Evolutionary conservation across 75 land plant genomes (phyloP).

Genomic region (Selaginella moellendorffii): DNA sequence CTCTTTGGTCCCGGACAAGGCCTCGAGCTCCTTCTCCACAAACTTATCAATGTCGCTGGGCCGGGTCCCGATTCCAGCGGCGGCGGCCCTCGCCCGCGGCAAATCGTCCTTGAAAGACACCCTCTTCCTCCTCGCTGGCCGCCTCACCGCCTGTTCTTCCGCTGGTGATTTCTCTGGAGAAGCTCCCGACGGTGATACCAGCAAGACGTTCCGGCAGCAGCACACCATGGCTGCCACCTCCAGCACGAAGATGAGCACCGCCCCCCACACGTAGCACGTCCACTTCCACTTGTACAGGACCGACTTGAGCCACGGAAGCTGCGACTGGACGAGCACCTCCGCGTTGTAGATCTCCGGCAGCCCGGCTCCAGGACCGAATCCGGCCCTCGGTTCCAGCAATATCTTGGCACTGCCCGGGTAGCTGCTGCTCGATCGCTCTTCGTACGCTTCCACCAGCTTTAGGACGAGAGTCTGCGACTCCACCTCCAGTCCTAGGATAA

Average conservation of each 20-base stretch:
- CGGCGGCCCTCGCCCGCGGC: background rate
- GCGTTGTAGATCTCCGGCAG: constrained; percentile 1
- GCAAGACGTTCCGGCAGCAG: background rate
- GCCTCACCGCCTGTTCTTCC: background rate
- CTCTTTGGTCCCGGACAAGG: constrained; percentile 7
- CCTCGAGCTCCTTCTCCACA: constrained; percentile 9
- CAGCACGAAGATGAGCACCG: constrained; percentile 2
- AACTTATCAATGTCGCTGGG: constrained; percentile 6
- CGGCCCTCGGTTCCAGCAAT: constrained; percentile 3
- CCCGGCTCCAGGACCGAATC: constrained; percentile 6
- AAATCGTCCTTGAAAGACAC: background rate
- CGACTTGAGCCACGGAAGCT: background rate
- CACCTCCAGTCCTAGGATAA: background rate
- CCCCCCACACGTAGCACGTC: constrained; percentile 6
- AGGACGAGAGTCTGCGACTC: constrained; percentile 1
- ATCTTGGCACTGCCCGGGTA: constrained; percentile 2
- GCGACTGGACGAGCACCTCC: background rate
- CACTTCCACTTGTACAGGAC: background rate
- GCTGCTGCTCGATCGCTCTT: background rate
- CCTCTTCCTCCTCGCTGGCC: background rate
- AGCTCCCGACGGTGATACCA: background rate
- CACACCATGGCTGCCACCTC: background rate
- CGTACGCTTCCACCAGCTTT: background rate
- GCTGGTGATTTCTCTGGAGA: no score
- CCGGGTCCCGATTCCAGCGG: background rate